Evolutionary conservation across 352 stramenopile species (phyloP).

Genomic region (Phytophthora chlamydospora): DNA sequence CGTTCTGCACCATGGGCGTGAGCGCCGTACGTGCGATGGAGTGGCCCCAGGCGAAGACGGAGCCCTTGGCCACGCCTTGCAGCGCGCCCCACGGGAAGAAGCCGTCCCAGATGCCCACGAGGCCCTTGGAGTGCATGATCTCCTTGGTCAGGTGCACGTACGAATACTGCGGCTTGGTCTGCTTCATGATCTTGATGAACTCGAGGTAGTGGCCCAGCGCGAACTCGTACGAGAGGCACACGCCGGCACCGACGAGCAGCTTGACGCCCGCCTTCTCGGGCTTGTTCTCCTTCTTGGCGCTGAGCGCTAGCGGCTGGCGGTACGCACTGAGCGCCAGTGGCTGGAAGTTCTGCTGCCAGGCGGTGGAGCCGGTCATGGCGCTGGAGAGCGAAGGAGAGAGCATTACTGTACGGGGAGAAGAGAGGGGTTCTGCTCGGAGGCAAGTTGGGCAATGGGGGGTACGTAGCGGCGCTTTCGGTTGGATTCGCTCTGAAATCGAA

Average conservation of each 20-base stretch:
- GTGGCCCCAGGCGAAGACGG: constrained; percentile 92
- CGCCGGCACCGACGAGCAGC: constrained; percentile 82
- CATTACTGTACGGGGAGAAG: constrained; percentile 3
- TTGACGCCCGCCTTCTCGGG: constrained; percentile 74
- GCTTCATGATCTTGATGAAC: constrained; percentile 96
- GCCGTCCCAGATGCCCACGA: constrained; percentile 92
- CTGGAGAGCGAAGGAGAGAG: constrained; percentile 20
- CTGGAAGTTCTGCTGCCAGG: constrained; percentile 24
- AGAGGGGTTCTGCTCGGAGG: neutral
- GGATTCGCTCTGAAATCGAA: constrained; percentile 20
- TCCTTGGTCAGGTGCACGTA: constrained; percentile 81
- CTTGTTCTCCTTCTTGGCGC: constrained; percentile 31
- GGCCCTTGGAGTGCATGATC: constrained; percentile 90
- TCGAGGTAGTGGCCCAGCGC: constrained; percentile 91
- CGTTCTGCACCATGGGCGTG: constrained; percentile 61
- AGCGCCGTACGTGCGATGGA: constrained; percentile 66
- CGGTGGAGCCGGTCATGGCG: constrained; percentile 18
- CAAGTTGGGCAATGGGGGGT: constrained; percentile 32
- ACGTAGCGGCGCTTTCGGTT: constrained; percentile 19
- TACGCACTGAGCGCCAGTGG: constrained; percentile 36
- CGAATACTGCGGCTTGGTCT: constrained; percentile 81
- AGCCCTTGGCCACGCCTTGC: constrained; percentile 90
- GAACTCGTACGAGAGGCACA: constrained; percentile 91
- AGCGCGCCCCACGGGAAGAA: constrained; percentile 94
- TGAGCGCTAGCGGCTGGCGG: constrained; percentile 29